A percentile compares a stretch with the other conserved stretches of the same genome.
phyloP scores from a whole-genome alignment of 371 early-diverging fungal genomes.

The Actinomortierella wolfii region DNA sequence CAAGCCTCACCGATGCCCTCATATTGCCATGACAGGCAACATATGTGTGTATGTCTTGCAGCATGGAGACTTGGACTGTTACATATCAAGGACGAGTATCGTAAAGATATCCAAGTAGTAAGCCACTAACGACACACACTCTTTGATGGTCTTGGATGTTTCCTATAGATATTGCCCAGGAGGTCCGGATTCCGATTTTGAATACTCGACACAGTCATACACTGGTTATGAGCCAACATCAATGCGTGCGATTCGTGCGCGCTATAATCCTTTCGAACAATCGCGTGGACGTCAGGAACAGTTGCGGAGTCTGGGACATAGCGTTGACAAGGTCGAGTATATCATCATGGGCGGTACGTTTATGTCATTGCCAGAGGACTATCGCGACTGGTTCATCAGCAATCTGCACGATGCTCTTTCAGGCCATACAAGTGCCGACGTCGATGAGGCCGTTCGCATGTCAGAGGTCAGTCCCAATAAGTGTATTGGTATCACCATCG shows the following conservation, averaged over 20 bases:
- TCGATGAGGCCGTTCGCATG: conserved; percentile 98
- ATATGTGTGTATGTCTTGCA: conserved; percentile 90
- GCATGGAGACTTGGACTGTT: neutral
- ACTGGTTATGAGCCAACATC: conserved; percentile 99
- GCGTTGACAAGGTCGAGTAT: conserved; percentile 97
- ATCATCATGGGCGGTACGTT: conserved; percentile 99
- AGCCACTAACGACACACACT: neutral
- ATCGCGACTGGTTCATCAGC: conserved; percentile 97
- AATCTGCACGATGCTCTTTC: conserved; percentile 98
- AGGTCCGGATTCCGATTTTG: conserved; percentile 99
- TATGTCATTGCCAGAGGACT: conserved; percentile 96
- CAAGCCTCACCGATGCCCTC: conserved; percentile 99
- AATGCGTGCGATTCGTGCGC: conserved; percentile 99
- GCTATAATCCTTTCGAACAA: conserved; percentile 99
- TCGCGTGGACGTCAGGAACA: conserved; percentile 97
- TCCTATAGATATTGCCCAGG: conserved; percentile 95
- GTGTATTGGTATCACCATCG: conserved; percentile 99
- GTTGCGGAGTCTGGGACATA: conserved; percentile 95
- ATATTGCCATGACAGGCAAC: conserved; percentile 99
- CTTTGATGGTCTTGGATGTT: neutral
- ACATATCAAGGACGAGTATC: too few relatives aligned
- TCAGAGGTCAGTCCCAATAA: conserved; percentile 97
- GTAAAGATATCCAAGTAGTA: neutral
- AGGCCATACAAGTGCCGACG: conserved; percentile 87
- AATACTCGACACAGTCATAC: conserved; percentile 99